These are phyloP conservation scores for Murraya koenigii DNA, from an alignment of 345 rosid genomes.

Conservation along the genomic window DNA sequence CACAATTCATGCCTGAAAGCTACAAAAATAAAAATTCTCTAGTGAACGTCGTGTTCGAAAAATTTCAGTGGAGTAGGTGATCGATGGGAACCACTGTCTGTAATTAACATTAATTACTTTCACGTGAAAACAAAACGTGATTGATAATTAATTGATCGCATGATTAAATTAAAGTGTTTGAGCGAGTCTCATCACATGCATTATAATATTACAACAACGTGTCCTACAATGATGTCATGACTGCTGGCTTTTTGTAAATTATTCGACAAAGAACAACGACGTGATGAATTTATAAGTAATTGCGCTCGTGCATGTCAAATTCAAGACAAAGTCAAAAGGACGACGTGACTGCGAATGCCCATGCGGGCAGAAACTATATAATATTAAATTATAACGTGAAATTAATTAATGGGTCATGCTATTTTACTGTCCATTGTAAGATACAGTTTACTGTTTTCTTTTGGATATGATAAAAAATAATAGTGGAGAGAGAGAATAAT, in stretches of 20 bases:
- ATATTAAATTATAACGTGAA: no score
- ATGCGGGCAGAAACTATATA: no score
- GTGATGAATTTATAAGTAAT: neutral
- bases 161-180: neutral
- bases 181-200: neutral
- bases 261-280: neutral
- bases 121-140: neutral
- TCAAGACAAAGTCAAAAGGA: neutral
- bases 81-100: neutral
- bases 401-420: no score
- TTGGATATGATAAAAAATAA: no score
- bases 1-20: slow-evolving; percentile 10
- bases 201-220: no score
- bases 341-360: no score
- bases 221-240: neutral
- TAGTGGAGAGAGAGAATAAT: no score
- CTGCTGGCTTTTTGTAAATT: no score
- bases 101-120: neutral
- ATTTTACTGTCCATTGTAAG: no score
- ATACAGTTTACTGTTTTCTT: no score
- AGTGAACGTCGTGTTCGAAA: slow-evolving; percentile 9
- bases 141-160: neutral
- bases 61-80: neutral
- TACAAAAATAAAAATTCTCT: slow-evolving; percentile 17
- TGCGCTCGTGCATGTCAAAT: neutral